These are phyloP conservation scores for Xylaria sp. DNA, from an alignment of 2,329 filamentous ascomycete species.

Conservation along the genomic window DNA sequence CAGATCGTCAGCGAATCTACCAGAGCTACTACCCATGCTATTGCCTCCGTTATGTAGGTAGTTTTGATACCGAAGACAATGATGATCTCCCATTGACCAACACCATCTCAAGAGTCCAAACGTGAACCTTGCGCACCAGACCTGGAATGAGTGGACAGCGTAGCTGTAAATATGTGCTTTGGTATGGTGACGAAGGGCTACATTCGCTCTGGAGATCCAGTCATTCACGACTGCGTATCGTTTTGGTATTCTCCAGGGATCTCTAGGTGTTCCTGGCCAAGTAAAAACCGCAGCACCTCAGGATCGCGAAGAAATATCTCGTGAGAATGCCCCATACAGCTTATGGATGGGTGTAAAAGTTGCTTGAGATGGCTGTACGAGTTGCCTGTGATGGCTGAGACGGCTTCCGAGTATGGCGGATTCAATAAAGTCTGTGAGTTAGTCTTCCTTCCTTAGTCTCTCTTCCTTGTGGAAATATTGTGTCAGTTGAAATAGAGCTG, in stretches of 20 bases:
- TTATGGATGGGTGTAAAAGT: not conserved
- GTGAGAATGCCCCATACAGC: not conserved
- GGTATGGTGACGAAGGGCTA: slow-evolving; percentile 1
- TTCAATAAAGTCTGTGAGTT: not conserved
- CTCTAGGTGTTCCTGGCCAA: not conserved
- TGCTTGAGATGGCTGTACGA: slow-evolving; percentile 5
- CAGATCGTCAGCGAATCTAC: no score
- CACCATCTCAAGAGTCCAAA: not conserved
- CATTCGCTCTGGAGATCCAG: not conserved
- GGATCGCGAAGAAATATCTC: not conserved
- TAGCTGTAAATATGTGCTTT: not conserved
- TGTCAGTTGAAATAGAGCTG: not conserved
- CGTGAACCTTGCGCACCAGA: not conserved
- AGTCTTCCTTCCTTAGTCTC: not conserved
- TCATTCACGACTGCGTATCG: not conserved
- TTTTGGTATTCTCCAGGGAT: not conserved
- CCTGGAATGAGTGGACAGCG: not conserved
- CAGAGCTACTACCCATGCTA: no score
- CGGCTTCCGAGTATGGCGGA: slow-evolving; percentile 3
- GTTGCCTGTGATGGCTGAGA: slow-evolving; percentile 1
- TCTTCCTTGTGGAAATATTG: not conserved
- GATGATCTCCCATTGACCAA: no score
- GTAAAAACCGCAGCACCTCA: not conserved
- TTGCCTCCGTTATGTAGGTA: no score
- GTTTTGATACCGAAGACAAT: no score